Percentiles rank a stretch among this genome's conserved stretches.
Evolutionary conservation across 345 rosid genomes (phyloP).

Genomic region (Hypericum perforatum): DNA sequence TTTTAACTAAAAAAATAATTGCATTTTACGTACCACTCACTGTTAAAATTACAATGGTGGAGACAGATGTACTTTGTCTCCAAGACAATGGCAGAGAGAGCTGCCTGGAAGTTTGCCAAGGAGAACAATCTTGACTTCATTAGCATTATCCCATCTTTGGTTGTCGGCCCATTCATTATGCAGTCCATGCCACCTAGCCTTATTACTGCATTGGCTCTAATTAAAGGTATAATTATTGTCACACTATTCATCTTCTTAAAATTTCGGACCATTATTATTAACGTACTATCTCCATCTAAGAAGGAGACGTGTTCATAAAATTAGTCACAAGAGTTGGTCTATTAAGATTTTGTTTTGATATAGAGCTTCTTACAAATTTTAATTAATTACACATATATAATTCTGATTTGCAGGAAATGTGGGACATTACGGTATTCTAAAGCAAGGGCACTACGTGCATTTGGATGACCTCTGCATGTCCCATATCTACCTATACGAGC

Average conservation of each 20-base stretch:
- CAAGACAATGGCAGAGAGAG: constrained; percentile 77
- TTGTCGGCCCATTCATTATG: constrained; percentile 79
- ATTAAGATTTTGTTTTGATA: too few relatives aligned
- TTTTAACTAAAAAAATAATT: too few relatives aligned
- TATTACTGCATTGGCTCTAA: constrained; percentile 63
- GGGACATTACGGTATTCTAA: constrained; percentile 63
- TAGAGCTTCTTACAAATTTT: not conserved
- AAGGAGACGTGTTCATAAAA: too few relatives aligned
- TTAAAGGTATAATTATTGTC: constrained; percentile 36
- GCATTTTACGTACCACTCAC: too few relatives aligned
- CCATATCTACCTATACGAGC: constrained; percentile 64
- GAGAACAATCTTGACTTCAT: constrained; percentile 65
- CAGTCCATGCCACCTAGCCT: constrained; percentile 87
- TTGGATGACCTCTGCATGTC: constrained; percentile 80
- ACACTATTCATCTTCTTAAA: not conserved
- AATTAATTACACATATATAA: not conserved
- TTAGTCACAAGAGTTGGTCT: too few relatives aligned
- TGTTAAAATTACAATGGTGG: not conserved
- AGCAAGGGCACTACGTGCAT: constrained; percentile 77
- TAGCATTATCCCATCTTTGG: constrained; percentile 66
- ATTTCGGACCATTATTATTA: too few relatives aligned
- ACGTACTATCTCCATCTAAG: too few relatives aligned
- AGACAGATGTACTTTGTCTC: constrained; percentile 82
- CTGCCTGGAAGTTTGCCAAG: constrained; percentile 70
- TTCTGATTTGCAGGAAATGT: constrained; percentile 46